These are phyloP conservation scores for Nemania sp. DNA, from an alignment of 2,329 filamentous ascomycete species.

Conservation along the genomic window DNA sequence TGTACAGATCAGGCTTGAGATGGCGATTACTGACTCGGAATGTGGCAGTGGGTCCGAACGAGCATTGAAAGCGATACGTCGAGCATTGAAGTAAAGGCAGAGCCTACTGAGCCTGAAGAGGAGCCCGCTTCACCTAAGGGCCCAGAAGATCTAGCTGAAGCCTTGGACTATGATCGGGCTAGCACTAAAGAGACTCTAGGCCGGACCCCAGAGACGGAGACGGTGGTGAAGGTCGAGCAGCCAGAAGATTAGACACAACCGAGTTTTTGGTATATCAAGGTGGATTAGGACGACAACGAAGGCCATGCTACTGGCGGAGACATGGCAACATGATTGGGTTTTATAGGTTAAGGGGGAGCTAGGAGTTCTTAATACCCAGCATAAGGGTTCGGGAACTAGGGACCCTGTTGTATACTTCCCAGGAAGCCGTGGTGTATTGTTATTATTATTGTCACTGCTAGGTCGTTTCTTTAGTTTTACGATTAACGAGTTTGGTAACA, in stretches of 20 bases:
- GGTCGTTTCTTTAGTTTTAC: neutral
- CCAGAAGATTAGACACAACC: neutral
- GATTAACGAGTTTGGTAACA: neutral
- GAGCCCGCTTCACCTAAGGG: constrained; percentile 2
- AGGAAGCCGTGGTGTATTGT: neutral
- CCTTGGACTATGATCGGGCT: neutral
- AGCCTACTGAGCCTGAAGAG: neutral
- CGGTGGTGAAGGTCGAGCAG: neutral
- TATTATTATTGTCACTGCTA: neutral
- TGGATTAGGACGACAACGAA: constrained; percentile 12
- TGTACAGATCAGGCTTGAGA: neutral
- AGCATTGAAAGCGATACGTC: neutral
- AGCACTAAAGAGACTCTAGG: constrained; percentile 2
- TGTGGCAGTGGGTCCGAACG: constrained; percentile 27
- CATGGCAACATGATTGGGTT: constrained; percentile 40
- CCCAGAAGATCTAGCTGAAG: constrained; percentile 16
- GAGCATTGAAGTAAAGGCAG: neutral
- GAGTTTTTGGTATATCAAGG: neutral
- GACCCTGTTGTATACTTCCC: neutral
- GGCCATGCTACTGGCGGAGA: constrained; percentile 34
- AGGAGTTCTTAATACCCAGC: neutral
- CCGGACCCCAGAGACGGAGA: constrained; percentile 11
- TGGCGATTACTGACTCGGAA: neutral
- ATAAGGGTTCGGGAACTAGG: neutral
- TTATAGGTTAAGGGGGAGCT: constrained; percentile 22